A percentile compares a stretch with the other conserved stretches of the same genome.
Evolutionary conservation across 2,329 filamentous ascomycete genomes (phyloP).

Genomic region (Monosporascus ibericus): DNA sequence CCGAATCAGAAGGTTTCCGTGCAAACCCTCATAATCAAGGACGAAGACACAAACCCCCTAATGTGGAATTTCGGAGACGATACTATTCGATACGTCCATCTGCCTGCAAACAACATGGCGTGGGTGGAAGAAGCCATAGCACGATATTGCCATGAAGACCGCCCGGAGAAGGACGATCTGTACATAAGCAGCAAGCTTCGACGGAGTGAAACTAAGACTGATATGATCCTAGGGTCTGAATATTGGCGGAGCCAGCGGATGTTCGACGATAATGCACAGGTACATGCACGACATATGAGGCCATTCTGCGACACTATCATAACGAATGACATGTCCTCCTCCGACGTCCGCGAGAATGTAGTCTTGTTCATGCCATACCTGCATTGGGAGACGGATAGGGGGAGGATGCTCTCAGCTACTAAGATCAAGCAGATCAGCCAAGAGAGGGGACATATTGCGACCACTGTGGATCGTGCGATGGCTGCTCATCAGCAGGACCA

Average conservation of each 20-base stretch:
- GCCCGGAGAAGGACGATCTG: neutral
- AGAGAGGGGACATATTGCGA: neutral
- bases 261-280: neutral
- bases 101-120: slow-evolving; percentile 23
- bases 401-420: neutral
- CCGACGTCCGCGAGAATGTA: neutral
- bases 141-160: slow-evolving; percentile 12
- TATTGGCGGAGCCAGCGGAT: neutral
- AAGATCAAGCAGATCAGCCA: slow-evolving; percentile 1
- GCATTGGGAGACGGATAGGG: slow-evolving; percentile 20
- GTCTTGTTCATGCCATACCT: slow-evolving; percentile 16
- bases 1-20: slow-evolving; percentile 17
- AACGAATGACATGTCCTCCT: neutral
- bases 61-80: slow-evolving; percentile 10
- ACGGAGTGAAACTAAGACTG: neutral
- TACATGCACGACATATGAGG: slow-evolving; percentile 1
- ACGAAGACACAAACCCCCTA: slow-evolving; percentile 11
- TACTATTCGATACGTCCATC: slow-evolving; percentile 17
- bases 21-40: slow-evolving; percentile 15
- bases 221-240: neutral
- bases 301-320: neutral
- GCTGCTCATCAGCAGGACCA: neutral
- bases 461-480: neutral
- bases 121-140: slow-evolving; percentile 21
- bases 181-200: neutral